Conservation (phyloP, 169 alveolate species). For the Plasmodium berghei region DNA sequence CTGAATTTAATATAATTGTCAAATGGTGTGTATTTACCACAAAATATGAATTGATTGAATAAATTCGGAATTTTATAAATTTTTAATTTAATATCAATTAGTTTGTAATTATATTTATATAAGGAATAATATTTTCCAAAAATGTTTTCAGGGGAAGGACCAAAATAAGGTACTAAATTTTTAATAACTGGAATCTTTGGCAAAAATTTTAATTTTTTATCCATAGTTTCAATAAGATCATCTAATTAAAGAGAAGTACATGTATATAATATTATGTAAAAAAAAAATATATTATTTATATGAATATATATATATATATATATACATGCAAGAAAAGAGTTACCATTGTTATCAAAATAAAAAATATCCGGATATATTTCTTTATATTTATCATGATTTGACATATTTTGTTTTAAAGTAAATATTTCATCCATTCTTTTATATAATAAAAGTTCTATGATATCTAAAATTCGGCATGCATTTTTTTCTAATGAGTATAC, state of each 20-base stretch:
- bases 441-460: slow-evolving; percentile 52
- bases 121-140: slow-evolving; percentile 50
- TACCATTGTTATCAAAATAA: slow-evolving; percentile 50
- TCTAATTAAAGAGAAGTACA: slow-evolving; percentile 10
- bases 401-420: slow-evolving; percentile 21
- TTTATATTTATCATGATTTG: slow-evolving; percentile 20
- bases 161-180: slow-evolving; percentile 32
- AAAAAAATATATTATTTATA: not conserved
- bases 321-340: not conserved
- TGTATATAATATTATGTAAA: not conserved
- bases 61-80: slow-evolving; percentile 6
- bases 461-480: slow-evolving; percentile 13
- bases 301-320: not conserved
- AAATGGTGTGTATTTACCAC: too few relatives aligned
- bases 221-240: slow-evolving; percentile 43
- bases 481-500: slow-evolving; percentile 14
- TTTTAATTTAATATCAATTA: slow-evolving; percentile 27
- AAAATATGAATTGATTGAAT: not conserved
- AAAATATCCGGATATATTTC: slow-evolving; percentile 38
- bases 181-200: slow-evolving; percentile 39
- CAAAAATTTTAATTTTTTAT: slow-evolving; percentile 10
- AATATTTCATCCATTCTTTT: slow-evolving; percentile 62
- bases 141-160: slow-evolving; percentile 47
- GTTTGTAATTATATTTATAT: slow-evolving; percentile 27
- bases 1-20: too few relatives aligned